Conservation (phyloP, 2,329 filamentous ascomycete species). For the Mycogone perniciosa region DNA sequence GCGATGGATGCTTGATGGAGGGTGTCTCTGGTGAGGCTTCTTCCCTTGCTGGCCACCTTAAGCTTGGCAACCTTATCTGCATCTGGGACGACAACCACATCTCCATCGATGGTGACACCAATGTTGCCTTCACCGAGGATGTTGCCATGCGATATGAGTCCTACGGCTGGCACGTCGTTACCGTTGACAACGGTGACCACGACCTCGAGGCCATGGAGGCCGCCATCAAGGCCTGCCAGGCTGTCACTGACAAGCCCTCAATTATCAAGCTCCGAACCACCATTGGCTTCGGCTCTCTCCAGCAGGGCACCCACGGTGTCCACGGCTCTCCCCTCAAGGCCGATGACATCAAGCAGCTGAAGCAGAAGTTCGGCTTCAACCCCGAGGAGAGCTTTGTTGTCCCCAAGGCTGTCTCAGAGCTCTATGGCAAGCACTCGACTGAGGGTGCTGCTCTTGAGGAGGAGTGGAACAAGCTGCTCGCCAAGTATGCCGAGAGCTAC, state of each 20-base stretch:
- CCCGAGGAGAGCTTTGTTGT: conserved; percentile 89
- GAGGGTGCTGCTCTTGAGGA: conserved; percentile 84
- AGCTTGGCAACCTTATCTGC: conserved; percentile 94
- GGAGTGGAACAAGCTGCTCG: conserved; percentile 91
- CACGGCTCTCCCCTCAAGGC: conserved; percentile 94
- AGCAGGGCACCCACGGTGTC: conserved; percentile 89
- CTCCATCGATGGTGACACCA: conserved; percentile 89
- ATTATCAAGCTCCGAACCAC: conserved; percentile 96
- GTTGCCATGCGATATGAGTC: conserved; percentile 90
- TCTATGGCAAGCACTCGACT: conserved; percentile 76
- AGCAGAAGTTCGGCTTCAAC: conserved; percentile 94
- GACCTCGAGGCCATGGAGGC: conserved; percentile 83
- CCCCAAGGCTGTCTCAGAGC: conserved; percentile 88
- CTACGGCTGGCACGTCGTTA: conserved; percentile 90
- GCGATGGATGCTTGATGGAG: conserved; percentile 98
- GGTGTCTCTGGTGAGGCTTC: conserved; percentile 90
- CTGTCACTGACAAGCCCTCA: conserved; percentile 91
- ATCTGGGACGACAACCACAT: conserved; percentile 99
- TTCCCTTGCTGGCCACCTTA: conserved; percentile 88
- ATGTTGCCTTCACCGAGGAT: conserved; percentile 94
- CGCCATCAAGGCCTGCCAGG: conserved; percentile 77
- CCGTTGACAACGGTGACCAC: conserved; percentile 80
- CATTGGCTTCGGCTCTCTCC: conserved; percentile 91
- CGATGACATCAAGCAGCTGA: conserved; percentile 89
- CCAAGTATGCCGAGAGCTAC: conserved; percentile 77